Base-by-base conservation (phyloP, 1,139 yeast species). In the Candida smagusa region DNA sequence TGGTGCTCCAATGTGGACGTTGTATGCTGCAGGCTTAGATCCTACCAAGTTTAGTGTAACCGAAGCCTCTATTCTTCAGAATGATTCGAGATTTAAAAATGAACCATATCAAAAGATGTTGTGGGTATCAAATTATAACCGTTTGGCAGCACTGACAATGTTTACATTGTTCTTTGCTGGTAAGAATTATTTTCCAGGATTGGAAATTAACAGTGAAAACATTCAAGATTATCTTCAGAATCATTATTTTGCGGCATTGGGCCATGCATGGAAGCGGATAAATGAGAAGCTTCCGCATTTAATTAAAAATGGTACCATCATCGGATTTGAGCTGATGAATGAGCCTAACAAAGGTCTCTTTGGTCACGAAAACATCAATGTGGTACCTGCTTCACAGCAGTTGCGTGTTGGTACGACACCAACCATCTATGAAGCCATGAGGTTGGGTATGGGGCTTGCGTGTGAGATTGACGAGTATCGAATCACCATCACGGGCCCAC, bases 1-100 rank as follows among this genome's bases (percentile, higher is more conserved):
- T 41, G 97, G 97, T 12, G 96, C 97, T 5, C 97, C 97, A 0
- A 52, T 87, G 59, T 90, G 97, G 97, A 89, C 97, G 0, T 62
- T 88, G n/a, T 83, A 85, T 52, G 94, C 95, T n/a, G 95, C 94
- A 3, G 97, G 97, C 1, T 65, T 90, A 37, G 79, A 90, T 38
- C 97, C 97, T 0, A 65, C 59, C 19, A 61, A 76, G n/a, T 86
- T 90, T 52, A 59, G 72, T 0, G 66, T 46, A 1, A 84, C 90
- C 0, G 84, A 82, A 44, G 94, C 95, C 1, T 88, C 95, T 0
- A 62, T 86, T 9, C 53, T 85, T n/a, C 95, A 86, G 51, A 81
- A 82, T 49, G 70, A 68, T 28, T 51, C 66, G 1, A 48, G 65
- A 16, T 69, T 55, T 43, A 60, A 59, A 22, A 49, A 47, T 25